Evolutionary conservation across 2,329 filamentous ascomycete genomes (phyloP), one percentile per base, ranked within the genome.

Genomic region (Trichoderma sp.): DNA sequence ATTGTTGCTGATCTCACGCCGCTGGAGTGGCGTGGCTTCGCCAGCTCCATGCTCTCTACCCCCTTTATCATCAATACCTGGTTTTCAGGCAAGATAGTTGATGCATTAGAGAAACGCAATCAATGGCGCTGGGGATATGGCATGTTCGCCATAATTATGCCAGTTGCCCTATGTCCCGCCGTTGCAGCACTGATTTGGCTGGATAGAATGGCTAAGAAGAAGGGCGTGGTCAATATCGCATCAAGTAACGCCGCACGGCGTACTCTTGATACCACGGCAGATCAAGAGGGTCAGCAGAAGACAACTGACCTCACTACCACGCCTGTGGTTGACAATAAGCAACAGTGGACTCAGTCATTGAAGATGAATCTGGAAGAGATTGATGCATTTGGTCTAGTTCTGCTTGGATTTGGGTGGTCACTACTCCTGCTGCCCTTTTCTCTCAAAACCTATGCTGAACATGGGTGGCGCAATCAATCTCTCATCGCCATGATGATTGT

Each of bases 381-480:
- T 53, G 77, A 79, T 59, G 76, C 77, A 1, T 73, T 78, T 59
- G 86, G 86, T 3, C 78, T 84, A 2, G 62, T 85, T 17, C 78
- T 88, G 1, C 82, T 88, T 39, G 82, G 81, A 23, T 82, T 81
- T 36, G 86, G 85, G 0, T 85, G 86, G 71, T 81, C 84, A 0
- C 80, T 92, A 11, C 88, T 93, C 75, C 82, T 93, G n/a, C 85
- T 94, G 3, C 90, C 91, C 0, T 88, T 94, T 79, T 90, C 85
- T 7, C 84, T 93, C 20, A 81, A 82, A 64, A 80, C 79, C 4
- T 80, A 83, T 57, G 82, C 83, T 67, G 72, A 78, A 2, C 74
- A 82, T 32, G 75, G 76, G 3, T 87, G 84, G 84, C 74, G 74
- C 28, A 81, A 81, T n/a, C 78, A 79, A 15, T 79, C 81, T 30